Evolutionary conservation across 2,329 filamentous ascomycete species (phyloP).

Genomic region (Ascochyta clinopodiicola): DNA sequence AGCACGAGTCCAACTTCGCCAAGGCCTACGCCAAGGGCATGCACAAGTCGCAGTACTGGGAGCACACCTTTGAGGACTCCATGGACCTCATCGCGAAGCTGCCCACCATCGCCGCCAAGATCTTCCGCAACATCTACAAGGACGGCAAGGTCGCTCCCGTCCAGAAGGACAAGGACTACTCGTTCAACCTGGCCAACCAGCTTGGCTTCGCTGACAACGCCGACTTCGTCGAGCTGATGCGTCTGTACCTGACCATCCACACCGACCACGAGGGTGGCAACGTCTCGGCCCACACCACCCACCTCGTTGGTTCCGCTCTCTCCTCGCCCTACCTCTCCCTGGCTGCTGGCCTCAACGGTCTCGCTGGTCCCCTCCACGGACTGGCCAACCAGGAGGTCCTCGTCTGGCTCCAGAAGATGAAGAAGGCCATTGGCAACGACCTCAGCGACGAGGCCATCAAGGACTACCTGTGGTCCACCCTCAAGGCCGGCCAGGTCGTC

Average conservation of each 20-base stretch:
- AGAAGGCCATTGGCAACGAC: constrained; percentile 91
- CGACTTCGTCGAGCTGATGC: constrained; percentile 98
- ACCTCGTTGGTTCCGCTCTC: constrained; percentile 94
- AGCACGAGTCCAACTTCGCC: constrained; percentile 96
- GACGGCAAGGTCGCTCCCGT: constrained; percentile 95
- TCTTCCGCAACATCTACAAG: constrained; percentile 99
- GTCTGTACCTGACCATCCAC: constrained; percentile 99
- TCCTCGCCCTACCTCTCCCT: constrained; percentile 98
- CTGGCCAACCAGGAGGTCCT: constrained; percentile 99
- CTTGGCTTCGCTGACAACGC: constrained; percentile 93
- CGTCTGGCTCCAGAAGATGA: constrained; percentile 99
- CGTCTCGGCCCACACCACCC: constrained; percentile 97
- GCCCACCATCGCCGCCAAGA: constrained; percentile 94
- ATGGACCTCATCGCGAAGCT: constrained; percentile 99
- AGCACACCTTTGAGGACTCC: constrained; percentile 98
- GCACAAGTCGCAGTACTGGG: constrained; percentile 99
- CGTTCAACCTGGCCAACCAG: constrained; percentile 99
- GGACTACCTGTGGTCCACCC: constrained; percentile 97
- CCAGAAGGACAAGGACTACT: constrained; percentile 99
- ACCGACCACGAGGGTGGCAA: constrained; percentile 99
- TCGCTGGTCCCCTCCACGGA: constrained; percentile 97
- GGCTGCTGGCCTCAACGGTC: constrained; percentile 95
- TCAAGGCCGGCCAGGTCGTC: constrained; percentile 94
- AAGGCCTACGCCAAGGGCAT: constrained; percentile 99
- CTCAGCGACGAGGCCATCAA: constrained; percentile 96